Evolutionary conservation across 345 rosid genomes (phyloP).

Genomic region (Pistacia atlantica): DNA sequence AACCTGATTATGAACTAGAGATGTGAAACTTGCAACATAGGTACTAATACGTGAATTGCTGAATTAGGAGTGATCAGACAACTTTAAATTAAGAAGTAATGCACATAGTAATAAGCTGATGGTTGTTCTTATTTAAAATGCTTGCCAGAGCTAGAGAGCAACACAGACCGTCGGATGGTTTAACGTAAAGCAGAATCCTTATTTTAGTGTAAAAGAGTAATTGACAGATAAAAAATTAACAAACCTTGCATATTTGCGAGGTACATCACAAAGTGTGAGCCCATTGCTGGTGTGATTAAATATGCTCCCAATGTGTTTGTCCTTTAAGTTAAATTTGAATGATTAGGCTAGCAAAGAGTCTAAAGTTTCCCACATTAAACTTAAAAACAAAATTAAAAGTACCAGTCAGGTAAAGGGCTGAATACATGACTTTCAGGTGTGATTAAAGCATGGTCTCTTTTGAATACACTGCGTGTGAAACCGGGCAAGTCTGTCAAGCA

Average conservation of each 20-base stretch:
- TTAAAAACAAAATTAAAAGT: conserved; percentile 20
- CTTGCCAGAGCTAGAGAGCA: not conserved
- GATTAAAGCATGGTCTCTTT: conserved; percentile 76
- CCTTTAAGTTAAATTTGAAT: conserved; percentile 51
- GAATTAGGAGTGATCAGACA: not conserved
- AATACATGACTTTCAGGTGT: conserved; percentile 95
- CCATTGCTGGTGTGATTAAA: conserved; percentile 84
- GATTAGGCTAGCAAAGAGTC: conserved; percentile 19
- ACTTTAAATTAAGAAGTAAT: conserved; percentile 5
- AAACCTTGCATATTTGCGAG: conserved; percentile 88
- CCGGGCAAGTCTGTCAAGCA: conserved; percentile 80
- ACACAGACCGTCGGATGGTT: not conserved
- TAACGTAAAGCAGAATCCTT: not conserved
- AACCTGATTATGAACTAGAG: not conserved
- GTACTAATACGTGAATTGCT: not conserved
- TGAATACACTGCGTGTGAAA: conserved; percentile 83
- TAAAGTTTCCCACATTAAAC: conserved; percentile 3
- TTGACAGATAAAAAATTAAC: conserved; percentile 16
- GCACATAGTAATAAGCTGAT: not conserved
- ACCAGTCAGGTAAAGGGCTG: conserved; percentile 91
- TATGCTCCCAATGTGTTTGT: conserved; percentile 78
- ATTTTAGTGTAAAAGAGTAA: not conserved
- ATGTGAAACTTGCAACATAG: not conserved
- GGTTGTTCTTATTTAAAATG: not conserved
- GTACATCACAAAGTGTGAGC: conserved; percentile 93